These are phyloP conservation scores for Lactarius hengduanensis DNA, from an alignment of 768 basidiomycete genomes.

Conservation along the genomic window DNA sequence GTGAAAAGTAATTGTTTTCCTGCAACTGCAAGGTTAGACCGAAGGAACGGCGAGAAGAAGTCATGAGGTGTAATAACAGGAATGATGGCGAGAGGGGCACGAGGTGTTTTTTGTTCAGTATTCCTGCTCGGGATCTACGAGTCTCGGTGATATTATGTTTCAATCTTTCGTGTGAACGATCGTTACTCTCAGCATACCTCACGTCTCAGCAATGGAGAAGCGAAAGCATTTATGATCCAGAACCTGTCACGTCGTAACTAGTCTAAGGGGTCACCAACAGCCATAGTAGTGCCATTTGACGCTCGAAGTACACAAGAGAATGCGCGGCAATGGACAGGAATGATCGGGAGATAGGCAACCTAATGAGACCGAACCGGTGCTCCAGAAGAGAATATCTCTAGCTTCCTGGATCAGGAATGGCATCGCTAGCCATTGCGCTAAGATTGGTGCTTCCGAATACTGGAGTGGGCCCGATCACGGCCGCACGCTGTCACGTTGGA, in stretches of 20 bases:
- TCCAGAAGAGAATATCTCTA: neutral
- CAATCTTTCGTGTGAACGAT: neutral
- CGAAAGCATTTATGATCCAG: neutral
- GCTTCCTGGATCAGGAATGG: neutral
- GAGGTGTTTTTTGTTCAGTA: neutral
- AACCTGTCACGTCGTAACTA: neutral
- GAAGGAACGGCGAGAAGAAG: neutral
- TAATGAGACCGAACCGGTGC: neutral
- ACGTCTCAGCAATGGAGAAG: neutral
- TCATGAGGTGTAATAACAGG: constrained; percentile 2
- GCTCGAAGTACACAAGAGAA: neutral
- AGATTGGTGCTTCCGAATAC: neutral
- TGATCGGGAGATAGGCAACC: neutral
- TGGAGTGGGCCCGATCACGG: neutral
- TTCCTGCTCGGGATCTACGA: neutral
- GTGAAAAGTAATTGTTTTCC: constrained; percentile 23
- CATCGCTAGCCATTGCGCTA: neutral
- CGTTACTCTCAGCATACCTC: neutral
- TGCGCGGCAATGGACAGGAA: neutral
- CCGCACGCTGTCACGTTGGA: neutral
- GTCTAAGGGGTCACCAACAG: neutral
- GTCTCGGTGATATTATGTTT: neutral
- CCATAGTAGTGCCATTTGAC: neutral
- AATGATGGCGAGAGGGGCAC: neutral
- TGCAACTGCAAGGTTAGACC: neutral